Evolutionary conservation across 495 filamentous ascomycete genomes (phyloP), one percentile per base, ranked within the genome.

Genomic region (Halenospora varia): DNA sequence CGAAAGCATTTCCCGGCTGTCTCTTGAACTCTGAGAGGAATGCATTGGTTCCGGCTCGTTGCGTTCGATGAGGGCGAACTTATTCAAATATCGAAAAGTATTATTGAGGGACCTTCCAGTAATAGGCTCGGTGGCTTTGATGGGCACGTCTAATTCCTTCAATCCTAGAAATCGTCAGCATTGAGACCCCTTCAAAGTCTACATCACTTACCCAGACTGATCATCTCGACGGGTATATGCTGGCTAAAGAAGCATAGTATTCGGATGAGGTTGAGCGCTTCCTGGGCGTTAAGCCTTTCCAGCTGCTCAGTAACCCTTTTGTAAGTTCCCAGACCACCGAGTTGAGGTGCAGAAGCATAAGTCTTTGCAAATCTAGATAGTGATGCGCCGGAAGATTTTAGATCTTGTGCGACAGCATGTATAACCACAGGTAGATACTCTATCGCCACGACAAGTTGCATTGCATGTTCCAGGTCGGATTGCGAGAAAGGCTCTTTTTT

Each of bases 341-440:
- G 80, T 59, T 85, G 85, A 15, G 88, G 83, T 48, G 85, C 80
- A 3, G 77, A 84, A 48, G 84, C 74, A 53, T 87, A 88, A n/a
- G 82, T 83, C 62, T 79, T 78, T 25, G 92, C 72, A 61, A 90
- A 92, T 57, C 76, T 82, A 3, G 83, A 79, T 6, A 94, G 76
- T 0, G 88, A 85, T 59, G 89, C 87, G 19, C 80, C 73, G 0
- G 85, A 90, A 1, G 83, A 81, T 46, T 83, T 89, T 6, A 94
- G 77, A 22, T 88, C 83, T 55, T 87, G 85, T 9, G 88, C 87
- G 3, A 88, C 86, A 2, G 88, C 85, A 62, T 91, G 87, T 40
- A 94, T 92, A 48, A 89, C 88, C 17, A 92, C 70, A 13, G 89
- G 89, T 10, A 93, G 73, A 57, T 82, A 80, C 23, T 86, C 87